phyloP scores from a whole-genome alignment of 768 basidiomycete genomes.

The Suillus subalutaceus region DNA sequence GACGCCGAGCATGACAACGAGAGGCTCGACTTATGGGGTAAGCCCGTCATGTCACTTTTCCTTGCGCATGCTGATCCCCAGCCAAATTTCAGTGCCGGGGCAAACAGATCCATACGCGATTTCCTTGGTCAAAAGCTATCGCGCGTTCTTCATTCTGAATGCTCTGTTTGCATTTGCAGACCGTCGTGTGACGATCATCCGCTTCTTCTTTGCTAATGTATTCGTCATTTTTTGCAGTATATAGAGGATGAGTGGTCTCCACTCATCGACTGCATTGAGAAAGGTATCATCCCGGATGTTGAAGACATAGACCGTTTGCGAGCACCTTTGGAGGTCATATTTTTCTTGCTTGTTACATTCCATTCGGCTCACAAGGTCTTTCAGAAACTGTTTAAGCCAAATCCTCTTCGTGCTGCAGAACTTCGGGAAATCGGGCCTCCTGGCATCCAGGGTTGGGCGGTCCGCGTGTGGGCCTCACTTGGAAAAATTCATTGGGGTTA shows the following conservation, averaged over 20 bases:
- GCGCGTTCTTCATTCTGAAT: conserved; percentile 14
- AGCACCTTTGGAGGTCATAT: conserved; percentile 9
- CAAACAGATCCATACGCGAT: conserved; percentile 25
- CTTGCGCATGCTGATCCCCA: not conserved
- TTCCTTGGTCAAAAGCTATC: conserved; percentile 20
- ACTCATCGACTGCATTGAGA: conserved; percentile 10
- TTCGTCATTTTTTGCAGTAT: conserved; percentile 9
- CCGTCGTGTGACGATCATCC: conserved; percentile 5
- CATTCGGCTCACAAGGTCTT: not conserved
- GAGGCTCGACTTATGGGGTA: not conserved
- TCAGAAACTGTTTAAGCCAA: conserved; percentile 10
- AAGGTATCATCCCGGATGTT: conserved; percentile 13
- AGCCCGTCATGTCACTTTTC: not conserved
- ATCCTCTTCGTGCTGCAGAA: conserved; percentile 13
- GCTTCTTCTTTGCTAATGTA: conserved; percentile 2
- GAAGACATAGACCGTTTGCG: conserved; percentile 7
- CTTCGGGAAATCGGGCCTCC: conserved; percentile 9
- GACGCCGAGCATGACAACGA: not conserved
- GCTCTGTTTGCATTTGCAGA: conserved; percentile 14
- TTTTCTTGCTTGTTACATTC: not conserved
- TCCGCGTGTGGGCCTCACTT: conserved; percentile 14
- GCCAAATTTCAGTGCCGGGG: conserved; percentile 15
- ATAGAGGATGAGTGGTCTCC: conserved; percentile 14
- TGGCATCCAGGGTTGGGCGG: conserved; percentile 5
- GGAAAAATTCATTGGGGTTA: conserved; percentile 3